These are phyloP conservation scores for Eucalyptus pauciflora DNA, from an alignment of 345 rosid genomes.

Conservation along the genomic window DNA sequence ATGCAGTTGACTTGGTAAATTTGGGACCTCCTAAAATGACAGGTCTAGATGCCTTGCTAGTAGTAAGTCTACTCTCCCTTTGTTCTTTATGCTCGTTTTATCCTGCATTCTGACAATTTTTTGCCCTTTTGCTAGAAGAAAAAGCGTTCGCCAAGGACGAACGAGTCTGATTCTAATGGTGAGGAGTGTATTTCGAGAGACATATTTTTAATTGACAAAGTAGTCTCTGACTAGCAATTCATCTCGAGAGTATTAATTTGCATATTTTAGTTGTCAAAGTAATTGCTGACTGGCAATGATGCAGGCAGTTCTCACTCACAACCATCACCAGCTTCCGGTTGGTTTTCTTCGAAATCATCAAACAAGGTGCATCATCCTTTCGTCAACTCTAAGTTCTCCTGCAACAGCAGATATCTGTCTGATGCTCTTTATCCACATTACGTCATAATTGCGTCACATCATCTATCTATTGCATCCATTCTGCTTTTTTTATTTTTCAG, in stretches of 20 bases:
- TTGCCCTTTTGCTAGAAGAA: conserved; percentile 31
- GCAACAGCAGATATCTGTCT: neutral
- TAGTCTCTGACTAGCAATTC: neutral
- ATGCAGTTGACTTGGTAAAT: conserved; percentile 52
- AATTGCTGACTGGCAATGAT: neutral
- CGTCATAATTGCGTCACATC: neutral
- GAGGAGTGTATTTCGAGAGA: neutral
- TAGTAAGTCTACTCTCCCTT: conserved; percentile 18
- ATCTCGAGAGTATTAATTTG: neutral
- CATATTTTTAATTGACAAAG: neutral
- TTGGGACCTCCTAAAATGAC: conserved; percentile 67
- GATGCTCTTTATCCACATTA: neutral
- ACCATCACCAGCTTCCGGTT: conserved; percentile 39
- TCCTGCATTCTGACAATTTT: neutral
- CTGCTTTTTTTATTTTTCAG: neutral
- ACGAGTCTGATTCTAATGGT: conserved; percentile 47
- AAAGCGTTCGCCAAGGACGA: conserved; percentile 32
- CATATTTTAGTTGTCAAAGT: neutral
- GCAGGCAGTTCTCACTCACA: conserved; percentile 44
- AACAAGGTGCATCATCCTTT: conserved; percentile 47
- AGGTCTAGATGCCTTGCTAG: conserved; percentile 45
- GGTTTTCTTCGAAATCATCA: conserved; percentile 84
- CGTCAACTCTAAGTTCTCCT: neutral
- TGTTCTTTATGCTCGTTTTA: neutral
- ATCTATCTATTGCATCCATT: neutral